These are phyloP conservation scores for Mortierella sp. DNA, from an alignment of 371 early-diverging fungal genomes.

Conservation along the genomic window DNA sequence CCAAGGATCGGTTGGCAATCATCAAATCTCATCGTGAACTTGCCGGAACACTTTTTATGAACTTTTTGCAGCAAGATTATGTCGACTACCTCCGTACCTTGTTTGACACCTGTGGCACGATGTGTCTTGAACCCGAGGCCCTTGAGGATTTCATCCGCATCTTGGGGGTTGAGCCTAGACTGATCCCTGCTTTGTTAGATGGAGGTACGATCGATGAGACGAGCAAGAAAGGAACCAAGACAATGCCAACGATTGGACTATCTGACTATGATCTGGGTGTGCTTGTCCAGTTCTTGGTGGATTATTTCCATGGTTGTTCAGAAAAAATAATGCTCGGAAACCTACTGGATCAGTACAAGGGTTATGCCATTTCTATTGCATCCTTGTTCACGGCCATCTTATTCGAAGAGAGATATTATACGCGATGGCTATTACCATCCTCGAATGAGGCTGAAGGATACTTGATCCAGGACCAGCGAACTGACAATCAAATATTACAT, in stretches of 20 bases:
- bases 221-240: conserved; percentile 1
- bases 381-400: conserved; percentile 34
- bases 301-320: conserved; percentile 34
- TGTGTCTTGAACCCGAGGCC: conserved; percentile 46
- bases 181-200: conserved; percentile 37
- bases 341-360: conserved; percentile 40
- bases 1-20: conserved; percentile 38
- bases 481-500: too few relatives aligned
- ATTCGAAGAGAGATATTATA: conserved; percentile 44
- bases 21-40: conserved; percentile 48
- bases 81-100: conserved; percentile 45
- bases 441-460: conserved; percentile 8
- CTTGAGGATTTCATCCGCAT: conserved; percentile 47
- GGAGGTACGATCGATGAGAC: conserved; percentile 8
- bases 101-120: conserved; percentile 44
- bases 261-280: conserved; percentile 40
- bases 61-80: conserved; percentile 42
- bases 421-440: conserved; percentile 25
- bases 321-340: conserved; percentile 29
- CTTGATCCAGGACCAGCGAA: not conserved
- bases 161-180: conserved; percentile 42
- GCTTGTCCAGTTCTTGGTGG: conserved; percentile 34
- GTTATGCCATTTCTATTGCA: conserved; percentile 44
- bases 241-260: conserved; percentile 15
- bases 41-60: conserved; percentile 41